These are phyloP conservation scores for Colletotrichum horii DNA, from an alignment of 2,329 filamentous ascomycete species.

Conservation along the genomic window DNA sequence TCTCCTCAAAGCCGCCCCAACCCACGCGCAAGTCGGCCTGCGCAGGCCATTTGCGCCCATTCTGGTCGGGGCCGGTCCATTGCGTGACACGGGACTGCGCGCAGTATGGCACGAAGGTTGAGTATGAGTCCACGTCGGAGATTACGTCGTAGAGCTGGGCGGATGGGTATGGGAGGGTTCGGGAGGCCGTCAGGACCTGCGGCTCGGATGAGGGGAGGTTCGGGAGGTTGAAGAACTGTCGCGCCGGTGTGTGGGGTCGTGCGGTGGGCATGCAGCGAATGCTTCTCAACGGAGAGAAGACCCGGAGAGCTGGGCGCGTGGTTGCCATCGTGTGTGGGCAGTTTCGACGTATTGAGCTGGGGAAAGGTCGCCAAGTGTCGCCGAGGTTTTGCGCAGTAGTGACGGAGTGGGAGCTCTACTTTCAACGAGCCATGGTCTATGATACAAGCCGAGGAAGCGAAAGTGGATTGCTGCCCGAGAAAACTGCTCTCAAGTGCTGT, in stretches of 20 bases:
- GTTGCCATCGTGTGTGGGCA: not conserved
- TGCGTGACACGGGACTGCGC: constrained; percentile 76
- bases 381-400: not conserved
- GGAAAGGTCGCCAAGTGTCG: not conserved
- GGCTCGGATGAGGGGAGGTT: constrained; percentile 29
- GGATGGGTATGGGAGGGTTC: constrained; percentile 77
- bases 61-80: constrained; percentile 64
- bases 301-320: not conserved
- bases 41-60: constrained; percentile 66
- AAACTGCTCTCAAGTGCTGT: not conserved
- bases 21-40: constrained; percentile 83
- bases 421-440: not conserved
- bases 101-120: constrained; percentile 91
- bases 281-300: not conserved
- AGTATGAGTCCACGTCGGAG: constrained; percentile 86
- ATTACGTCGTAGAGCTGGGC: constrained; percentile 81
- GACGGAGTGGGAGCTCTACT: not conserved
- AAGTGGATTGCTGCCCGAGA: not conserved
- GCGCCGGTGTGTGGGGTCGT: not conserved
- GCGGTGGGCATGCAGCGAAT: not conserved
- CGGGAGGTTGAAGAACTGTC: constrained; percentile 23
- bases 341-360: not conserved
- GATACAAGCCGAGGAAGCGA: not conserved
- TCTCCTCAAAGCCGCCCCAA: constrained; percentile 83
- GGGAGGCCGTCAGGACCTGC: constrained; percentile 74